A percentile compares a stretch with the other conserved stretches of the same genome.
Conservation (phyloP, 768 basidiomycete species). For the Albatrellus ellisii region DNA sequence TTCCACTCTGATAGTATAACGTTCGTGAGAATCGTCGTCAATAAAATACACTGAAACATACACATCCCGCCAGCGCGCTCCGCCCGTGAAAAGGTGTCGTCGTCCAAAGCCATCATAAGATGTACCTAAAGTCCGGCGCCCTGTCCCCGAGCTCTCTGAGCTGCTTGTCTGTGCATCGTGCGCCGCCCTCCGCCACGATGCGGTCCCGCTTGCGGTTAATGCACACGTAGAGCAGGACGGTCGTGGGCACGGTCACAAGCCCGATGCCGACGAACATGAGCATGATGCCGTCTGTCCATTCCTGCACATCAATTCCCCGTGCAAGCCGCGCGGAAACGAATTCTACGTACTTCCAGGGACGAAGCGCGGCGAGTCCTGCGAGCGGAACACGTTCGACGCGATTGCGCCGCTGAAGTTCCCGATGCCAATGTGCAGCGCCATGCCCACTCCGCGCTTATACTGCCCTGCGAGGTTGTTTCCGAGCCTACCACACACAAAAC, state of each 20-base stretch:
- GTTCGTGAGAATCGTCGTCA: no score
- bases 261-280: conserved; percentile 61
- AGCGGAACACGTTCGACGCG: conserved; percentile 47
- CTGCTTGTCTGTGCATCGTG: conserved; percentile 16
- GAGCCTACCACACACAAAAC: conserved; percentile 27
- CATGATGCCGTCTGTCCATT: conserved; percentile 39
- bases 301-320: neutral
- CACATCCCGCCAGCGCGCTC: no score
- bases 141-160: conserved; percentile 38
- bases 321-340: neutral
- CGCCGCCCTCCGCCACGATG: conserved; percentile 22
- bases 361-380: conserved; percentile 46
- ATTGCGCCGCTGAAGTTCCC: conserved; percentile 57
- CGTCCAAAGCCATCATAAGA: no score
- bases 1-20: no score
- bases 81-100: no score
- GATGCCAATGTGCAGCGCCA: conserved; percentile 57
- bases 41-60: no score
- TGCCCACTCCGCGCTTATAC: conserved; percentile 55
- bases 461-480: conserved; percentile 56
- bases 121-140: conserved; percentile 53
- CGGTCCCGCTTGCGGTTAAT: conserved; percentile 45
- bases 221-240: conserved; percentile 34
- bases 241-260: conserved; percentile 34
- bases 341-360: conserved; percentile 43